These are phyloP conservation scores for Botrytis paeoniae DNA, from an alignment of 2,329 filamentous ascomycete species.

Conservation along the genomic window DNA sequence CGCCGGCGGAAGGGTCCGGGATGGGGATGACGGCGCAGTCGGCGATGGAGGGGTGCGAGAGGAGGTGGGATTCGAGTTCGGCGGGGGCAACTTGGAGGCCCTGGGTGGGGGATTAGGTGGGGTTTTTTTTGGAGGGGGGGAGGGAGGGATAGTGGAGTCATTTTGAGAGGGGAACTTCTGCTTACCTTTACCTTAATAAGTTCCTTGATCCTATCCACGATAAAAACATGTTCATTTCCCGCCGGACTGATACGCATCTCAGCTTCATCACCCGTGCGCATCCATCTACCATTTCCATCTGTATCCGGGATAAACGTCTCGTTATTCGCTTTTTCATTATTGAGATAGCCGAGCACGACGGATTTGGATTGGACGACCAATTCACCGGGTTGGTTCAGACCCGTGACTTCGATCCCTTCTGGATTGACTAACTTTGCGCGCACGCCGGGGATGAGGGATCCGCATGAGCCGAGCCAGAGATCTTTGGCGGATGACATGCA, in stretches of 20 bases:
- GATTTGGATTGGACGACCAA: constrained; percentile 74
- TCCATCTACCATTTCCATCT: constrained; percentile 64
- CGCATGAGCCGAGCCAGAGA: constrained; percentile 68
- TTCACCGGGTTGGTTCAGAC: constrained; percentile 69
- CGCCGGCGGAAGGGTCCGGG: constrained; percentile 58
- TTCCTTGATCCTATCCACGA: constrained; percentile 80
- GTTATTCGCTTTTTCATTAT: constrained; percentile 77
- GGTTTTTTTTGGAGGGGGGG: neutral
- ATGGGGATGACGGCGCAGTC: constrained; percentile 78
- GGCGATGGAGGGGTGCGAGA: constrained; percentile 70
- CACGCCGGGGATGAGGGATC: constrained; percentile 63
- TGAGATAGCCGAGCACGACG: constrained; percentile 77
- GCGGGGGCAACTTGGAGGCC: constrained; percentile 81
- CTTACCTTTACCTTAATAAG: constrained; percentile 73
- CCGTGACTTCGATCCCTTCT: constrained; percentile 68
- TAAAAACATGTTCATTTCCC: constrained; percentile 77
- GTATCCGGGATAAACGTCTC: constrained; percentile 71
- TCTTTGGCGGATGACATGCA: constrained; percentile 59
- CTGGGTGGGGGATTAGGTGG: constrained; percentile 31
- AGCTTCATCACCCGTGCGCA: constrained; percentile 79
- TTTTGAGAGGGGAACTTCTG: constrained; percentile 11
- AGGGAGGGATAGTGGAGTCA: no score
- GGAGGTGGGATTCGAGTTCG: constrained; percentile 76
- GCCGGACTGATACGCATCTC: constrained; percentile 60
- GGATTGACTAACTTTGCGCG: constrained; percentile 63